Conservation (phyloP, 2,329 filamentous ascomycete species). For the Metarhizium sp. region DNA sequence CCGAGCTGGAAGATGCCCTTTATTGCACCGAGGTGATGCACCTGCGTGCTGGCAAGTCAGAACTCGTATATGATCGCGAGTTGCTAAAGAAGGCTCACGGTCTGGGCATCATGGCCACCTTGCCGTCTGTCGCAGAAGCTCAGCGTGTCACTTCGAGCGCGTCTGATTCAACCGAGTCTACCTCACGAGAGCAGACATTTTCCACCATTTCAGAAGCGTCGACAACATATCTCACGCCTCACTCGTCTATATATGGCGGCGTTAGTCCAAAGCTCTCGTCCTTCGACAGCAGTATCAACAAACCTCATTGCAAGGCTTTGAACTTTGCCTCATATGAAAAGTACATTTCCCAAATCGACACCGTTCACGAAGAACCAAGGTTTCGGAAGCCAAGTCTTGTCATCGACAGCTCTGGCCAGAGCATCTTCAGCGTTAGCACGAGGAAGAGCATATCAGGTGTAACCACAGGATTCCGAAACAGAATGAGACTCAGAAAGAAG, state of each 20-base stretch:
- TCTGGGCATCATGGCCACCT: constrained; percentile 23
- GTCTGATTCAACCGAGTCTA: constrained; percentile 31
- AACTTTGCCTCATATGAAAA: constrained; percentile 43
- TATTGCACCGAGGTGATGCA: constrained; percentile 32
- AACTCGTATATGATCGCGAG: constrained; percentile 29
- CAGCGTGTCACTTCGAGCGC: constrained; percentile 28
- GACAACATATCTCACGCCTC: constrained; percentile 30
- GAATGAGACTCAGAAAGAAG: constrained; percentile 33
- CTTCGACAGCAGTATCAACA: constrained; percentile 3
- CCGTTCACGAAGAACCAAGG: constrained; percentile 32
- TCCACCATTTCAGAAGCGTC: constrained; percentile 35
- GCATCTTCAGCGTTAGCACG: constrained; percentile 35
- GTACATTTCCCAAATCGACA: constrained; percentile 36
- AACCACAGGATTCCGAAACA: constrained; percentile 33
- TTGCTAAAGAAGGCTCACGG: constrained; percentile 24
- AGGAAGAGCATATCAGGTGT: constrained; percentile 36
- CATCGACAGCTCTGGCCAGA: constrained; percentile 23
- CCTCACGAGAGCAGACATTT: constrained; percentile 31
- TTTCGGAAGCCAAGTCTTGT: constrained; percentile 20
- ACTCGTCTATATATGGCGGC: constrained; percentile 29
- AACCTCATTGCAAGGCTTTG: constrained; percentile 26
- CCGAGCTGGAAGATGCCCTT: constrained; percentile 30
- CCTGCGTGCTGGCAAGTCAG: constrained; percentile 22
- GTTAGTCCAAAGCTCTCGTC: constrained; percentile 9
- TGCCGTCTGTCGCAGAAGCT: constrained; percentile 15